Percentiles rank a stretch among this genome's conserved stretches.
These are phyloP conservation scores for Hypsizygus marmoreus DNA, from an alignment of 768 basidiomycete species.

Conservation along the genomic window DNA sequence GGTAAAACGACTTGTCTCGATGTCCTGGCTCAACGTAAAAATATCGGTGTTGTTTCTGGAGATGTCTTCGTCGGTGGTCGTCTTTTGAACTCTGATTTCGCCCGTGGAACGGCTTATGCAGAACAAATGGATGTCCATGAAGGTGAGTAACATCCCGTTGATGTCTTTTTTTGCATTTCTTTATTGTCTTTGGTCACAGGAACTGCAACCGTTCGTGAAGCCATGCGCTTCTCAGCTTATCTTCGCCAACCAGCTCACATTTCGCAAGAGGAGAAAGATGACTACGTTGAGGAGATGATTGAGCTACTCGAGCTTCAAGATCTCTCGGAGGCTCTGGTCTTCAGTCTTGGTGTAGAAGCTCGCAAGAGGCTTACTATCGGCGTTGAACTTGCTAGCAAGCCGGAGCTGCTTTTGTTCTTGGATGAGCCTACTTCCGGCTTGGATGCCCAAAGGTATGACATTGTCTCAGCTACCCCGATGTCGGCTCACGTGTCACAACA, in stretches of 20 bases:
- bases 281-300: constrained; percentile 82
- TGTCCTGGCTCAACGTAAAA: constrained; percentile 73
- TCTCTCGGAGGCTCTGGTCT: constrained; percentile 79
- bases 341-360: constrained; percentile 65
- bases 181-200: no score
- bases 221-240: constrained; percentile 83
- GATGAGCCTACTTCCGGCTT: constrained; percentile 52
- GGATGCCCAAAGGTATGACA: constrained; percentile 40
- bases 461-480: constrained; percentile 31
- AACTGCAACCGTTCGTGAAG: constrained; percentile 82
- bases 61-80: constrained; percentile 68
- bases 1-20: constrained; percentile 80
- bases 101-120: constrained; percentile 75
- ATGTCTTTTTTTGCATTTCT: background rate
- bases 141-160: constrained; percentile 24
- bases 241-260: constrained; percentile 75
- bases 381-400: constrained; percentile 89
- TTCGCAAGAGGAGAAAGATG: constrained; percentile 71
- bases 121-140: constrained; percentile 91
- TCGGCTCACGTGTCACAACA: constrained; percentile 60
- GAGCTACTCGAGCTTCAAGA: constrained; percentile 84
- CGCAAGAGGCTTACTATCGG: constrained; percentile 90
- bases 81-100: constrained; percentile 56
- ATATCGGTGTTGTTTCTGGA: constrained; percentile 66
- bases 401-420: constrained; percentile 72